Base-by-base conservation (phyloP, 2,329 filamentous ascomycete species). In the Bipolaris cookei region DNA sequence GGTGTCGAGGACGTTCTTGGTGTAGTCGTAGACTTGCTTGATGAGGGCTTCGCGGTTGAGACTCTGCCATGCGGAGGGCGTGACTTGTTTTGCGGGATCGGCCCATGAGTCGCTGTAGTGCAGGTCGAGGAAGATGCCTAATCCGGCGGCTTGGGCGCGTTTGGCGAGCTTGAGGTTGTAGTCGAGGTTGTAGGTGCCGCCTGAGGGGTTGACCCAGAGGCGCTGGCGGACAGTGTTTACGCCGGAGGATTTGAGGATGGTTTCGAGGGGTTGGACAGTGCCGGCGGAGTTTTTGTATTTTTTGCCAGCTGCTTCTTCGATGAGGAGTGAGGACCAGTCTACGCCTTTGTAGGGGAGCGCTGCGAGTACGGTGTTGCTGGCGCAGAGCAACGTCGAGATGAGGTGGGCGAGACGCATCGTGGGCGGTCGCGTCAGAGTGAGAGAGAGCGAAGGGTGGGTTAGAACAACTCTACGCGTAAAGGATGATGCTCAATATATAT, bases 101-200 rank as follows among this genome's bases (percentile, higher is more conserved):
- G 89, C 88, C 89, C 88, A 91, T 1, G 84, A 89, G 75, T 90
- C 87, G 71, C 83, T 86, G 65, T 85, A 86, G 73, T 90, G 87
- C 59, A 91, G 77, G 63, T 89, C 85, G 16, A 90, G 76, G 65
- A 83, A 85, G 35, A 90, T 79, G 2, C 78, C 79, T 51, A 91
- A 71, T 0, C 88, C 88, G 0, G 83, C 86, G 2, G 84, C 84
- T 64, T 86, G 82, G 3, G 88, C 87, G 48, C 88, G 82, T 70
- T 83, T 83, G 3, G 86, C 89, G n/a, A 91, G 80, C 52, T 83
- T 77, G 60, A 92, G 70, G 70, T 90, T 91, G 76, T 91, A 91
- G 56, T 84, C 84, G 39, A 91, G 80, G 72, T 89, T 84, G 73
- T 91, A 91, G 63, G 82, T 81, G 43, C 87, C 86, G 63, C 85